These are phyloP conservation scores for Monilinia fructicola DNA, from an alignment of 2,329 filamentous ascomycete genomes.

Conservation along the genomic window DNA sequence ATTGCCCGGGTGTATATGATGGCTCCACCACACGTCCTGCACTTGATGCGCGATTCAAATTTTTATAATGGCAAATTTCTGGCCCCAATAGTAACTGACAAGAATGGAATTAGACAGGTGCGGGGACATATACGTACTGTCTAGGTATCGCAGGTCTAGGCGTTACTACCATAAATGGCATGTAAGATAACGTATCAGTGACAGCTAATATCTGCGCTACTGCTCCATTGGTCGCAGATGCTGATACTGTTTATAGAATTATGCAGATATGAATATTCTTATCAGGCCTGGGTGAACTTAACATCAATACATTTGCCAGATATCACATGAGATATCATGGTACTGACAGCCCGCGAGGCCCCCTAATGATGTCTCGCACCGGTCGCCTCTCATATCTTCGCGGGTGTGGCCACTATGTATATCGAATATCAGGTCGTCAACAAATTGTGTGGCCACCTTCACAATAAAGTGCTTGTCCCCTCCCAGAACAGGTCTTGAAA, in stretches of 20 bases:
- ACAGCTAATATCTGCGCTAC: constrained; percentile 51
- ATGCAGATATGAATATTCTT: neutral
- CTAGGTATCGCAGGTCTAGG: constrained; percentile 52
- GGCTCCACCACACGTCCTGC: constrained; percentile 65
- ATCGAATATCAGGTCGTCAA: constrained; percentile 63
- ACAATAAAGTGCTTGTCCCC: constrained; percentile 56
- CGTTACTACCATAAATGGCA: constrained; percentile 52
- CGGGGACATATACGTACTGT: constrained; percentile 50
- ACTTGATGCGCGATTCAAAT: constrained; percentile 60
- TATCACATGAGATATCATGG: constrained; percentile 16
- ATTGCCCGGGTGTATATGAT: constrained; percentile 68
- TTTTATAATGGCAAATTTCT: constrained; percentile 54
- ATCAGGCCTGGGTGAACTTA: neutral
- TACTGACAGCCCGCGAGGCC: constrained; percentile 18
- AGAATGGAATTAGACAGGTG: constrained; percentile 46
- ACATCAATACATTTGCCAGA: neutral
- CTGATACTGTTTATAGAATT: constrained; percentile 54
- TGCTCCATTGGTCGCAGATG: constrained; percentile 51
- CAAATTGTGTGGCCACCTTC: constrained; percentile 65
- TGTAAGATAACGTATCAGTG: constrained; percentile 54
- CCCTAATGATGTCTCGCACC: constrained; percentile 45
- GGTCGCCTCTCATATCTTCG: constrained; percentile 40
- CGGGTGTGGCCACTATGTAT: constrained; percentile 59
- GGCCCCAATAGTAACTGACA: neutral
- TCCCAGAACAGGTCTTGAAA: constrained; percentile 44